A percentile compares a stretch with the other conserved stretches of the same genome.
These are phyloP conservation scores for Neospora caninum DNA, from an alignment of 169 alveolate genomes.

Conservation along the genomic window DNA sequence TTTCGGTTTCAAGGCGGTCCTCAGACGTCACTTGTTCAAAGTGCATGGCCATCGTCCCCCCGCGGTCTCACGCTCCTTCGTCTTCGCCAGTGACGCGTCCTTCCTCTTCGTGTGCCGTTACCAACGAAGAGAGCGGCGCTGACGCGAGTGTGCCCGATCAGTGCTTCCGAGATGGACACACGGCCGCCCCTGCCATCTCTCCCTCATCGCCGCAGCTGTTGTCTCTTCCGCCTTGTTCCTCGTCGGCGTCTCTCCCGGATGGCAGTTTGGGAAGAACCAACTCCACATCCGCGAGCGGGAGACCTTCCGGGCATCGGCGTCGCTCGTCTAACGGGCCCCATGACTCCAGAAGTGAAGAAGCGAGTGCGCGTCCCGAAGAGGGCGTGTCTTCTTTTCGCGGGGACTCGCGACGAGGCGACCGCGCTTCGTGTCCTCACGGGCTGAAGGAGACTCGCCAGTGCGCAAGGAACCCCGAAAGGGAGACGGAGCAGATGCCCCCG, in stretches of 20 bases:
- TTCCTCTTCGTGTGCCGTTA: neutral
- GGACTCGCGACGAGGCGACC: too few species aligned
- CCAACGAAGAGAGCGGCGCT: neutral
- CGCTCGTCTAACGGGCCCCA: too few species aligned
- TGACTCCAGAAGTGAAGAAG: too few species aligned
- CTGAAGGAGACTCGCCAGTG: too few species aligned
- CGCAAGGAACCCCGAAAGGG: too few species aligned
- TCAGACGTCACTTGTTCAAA: constrained; percentile 13
- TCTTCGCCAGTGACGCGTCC: neutral
- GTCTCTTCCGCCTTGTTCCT: neutral
- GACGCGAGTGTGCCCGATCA: neutral
- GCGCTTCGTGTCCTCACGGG: too few species aligned
- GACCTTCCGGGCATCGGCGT: too few species aligned
- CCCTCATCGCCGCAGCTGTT: neutral
- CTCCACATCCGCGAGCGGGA: too few species aligned
- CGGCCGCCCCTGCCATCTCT: neutral
- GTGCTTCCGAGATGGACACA: neutral
- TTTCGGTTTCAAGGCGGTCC: constrained; percentile 47
- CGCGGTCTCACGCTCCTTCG: neutral
- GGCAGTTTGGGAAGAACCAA: neutral
- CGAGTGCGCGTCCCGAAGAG: too few species aligned
- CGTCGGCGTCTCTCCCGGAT: neutral
- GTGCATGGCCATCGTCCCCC: neutral
- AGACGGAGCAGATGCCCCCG: too few species aligned
- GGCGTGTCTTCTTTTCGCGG: too few species aligned